phyloP scores from a whole-genome alignment of 208 protist species.

The Acanthamoeba castellanii region DNA sequence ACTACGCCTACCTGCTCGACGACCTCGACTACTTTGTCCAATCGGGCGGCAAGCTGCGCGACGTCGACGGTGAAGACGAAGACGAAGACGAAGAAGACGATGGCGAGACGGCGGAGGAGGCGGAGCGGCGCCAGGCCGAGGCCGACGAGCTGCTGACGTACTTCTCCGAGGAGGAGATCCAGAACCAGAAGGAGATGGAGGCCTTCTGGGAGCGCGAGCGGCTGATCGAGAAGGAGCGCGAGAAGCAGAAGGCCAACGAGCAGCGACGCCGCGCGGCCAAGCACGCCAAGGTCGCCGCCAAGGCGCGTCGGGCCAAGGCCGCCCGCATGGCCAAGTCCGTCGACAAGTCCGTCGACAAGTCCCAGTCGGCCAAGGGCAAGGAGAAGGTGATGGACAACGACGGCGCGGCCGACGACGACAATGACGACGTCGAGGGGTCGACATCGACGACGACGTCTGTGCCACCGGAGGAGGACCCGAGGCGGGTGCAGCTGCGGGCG shows the following conservation, averaged over 20 bases:
- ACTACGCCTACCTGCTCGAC: constrained; percentile 14
- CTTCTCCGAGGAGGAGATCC: constrained; percentile 25
- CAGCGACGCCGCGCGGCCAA: constrained; percentile 7
- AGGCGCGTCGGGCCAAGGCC: background rate
- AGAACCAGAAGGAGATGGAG: background rate
- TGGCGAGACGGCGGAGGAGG: background rate
- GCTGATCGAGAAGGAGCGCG: constrained; percentile 26
- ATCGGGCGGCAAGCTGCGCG: background rate
- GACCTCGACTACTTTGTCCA: constrained; percentile 14
- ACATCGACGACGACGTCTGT: background rate
- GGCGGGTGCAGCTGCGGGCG: too few species aligned
- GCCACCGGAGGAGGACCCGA: too few species aligned
- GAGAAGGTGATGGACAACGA: too few species aligned
- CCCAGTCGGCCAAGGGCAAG: too few species aligned
- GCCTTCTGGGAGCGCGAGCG: constrained; percentile 16
- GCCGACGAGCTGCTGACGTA: background rate
- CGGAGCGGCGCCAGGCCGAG: background rate
- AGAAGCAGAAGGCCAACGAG: constrained; percentile 12
- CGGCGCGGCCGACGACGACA: background rate
- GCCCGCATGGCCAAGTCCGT: background rate
- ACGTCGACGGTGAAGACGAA: too few species aligned
- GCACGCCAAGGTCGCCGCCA: background rate
- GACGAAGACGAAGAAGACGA: background rate
- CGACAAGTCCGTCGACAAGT: background rate
- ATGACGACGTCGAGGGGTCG: background rate